These are phyloP conservation scores for Moniliophthora roreri DNA, from an alignment of 1,284 basidiomycete species.

Conservation along the genomic window DNA sequence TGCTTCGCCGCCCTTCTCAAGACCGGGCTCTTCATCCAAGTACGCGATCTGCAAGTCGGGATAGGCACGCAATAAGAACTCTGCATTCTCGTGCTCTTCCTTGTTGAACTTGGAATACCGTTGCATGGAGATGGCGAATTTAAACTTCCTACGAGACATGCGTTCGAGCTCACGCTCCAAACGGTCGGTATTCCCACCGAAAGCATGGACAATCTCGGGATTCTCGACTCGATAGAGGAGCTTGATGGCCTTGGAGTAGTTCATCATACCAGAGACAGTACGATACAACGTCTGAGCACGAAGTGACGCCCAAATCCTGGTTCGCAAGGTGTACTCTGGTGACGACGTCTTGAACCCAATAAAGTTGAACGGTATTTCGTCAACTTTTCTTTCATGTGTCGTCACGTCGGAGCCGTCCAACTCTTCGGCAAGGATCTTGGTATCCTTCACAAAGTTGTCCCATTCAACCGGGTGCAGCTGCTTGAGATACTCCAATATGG, in stretches of 20 bases:
- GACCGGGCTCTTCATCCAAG: constrained; percentile 91
- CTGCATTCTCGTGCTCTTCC: constrained; percentile 98
- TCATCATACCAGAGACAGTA: constrained; percentile 99
- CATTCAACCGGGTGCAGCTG: constrained; percentile 99
- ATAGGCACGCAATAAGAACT: constrained; percentile 97
- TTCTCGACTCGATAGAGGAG: constrained; percentile 98
- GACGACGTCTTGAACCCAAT: constrained; percentile 99
- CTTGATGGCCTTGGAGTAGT: constrained; percentile 99
- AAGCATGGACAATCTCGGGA: constrained; percentile 95
- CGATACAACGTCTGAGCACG: constrained; percentile 98
- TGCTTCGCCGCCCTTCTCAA: constrained; percentile 89
- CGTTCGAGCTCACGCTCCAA: constrained; percentile 95
- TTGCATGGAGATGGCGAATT: constrained; percentile 99
- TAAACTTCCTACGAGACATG: constrained; percentile 98
- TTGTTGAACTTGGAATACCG: constrained; percentile 99
- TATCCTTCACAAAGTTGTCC: constrained; percentile 99
- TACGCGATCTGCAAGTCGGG: constrained; percentile 99
- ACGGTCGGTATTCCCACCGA: constrained; percentile 96
- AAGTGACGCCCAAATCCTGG: constrained; percentile 98
- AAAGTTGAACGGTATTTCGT: constrained; percentile 99
- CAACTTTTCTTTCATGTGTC: constrained; percentile 81
- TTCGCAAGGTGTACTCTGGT: constrained; percentile 97
- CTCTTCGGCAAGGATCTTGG: constrained; percentile 98
- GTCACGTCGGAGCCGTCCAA: constrained; percentile 65
- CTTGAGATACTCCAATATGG: constrained; percentile 94